These are phyloP conservation scores for Chrysanthemum makinoi DNA, from an alignment of 129 eudicot species.

Conservation along the genomic window DNA sequence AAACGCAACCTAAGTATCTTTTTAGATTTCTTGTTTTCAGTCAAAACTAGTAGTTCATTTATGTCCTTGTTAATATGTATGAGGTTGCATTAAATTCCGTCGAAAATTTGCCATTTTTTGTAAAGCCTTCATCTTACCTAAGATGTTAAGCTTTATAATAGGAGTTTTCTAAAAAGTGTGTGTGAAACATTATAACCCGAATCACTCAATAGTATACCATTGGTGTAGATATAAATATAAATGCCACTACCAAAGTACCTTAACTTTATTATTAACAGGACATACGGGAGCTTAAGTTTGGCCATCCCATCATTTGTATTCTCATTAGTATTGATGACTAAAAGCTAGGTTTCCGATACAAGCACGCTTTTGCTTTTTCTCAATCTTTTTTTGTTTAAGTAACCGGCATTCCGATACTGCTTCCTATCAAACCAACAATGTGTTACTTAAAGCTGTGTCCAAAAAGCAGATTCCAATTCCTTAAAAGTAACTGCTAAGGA, in stretches of 20 bases:
- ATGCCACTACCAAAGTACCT: too few relatives aligned
- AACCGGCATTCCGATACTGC: neutral
- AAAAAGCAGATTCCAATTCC: too few relatives aligned
- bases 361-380: neutral
- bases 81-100: too few relatives aligned
- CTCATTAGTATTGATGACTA: neutral
- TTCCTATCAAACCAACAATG: neutral
- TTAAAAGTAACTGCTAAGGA: neutral
- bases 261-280: neutral
- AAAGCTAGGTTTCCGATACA: neutral
- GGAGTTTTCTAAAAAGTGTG: too few relatives aligned
- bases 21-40: neutral
- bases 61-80: neutral
- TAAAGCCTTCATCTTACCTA: too few relatives aligned
- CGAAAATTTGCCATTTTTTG: too few relatives aligned
- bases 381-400: neutral
- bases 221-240: too few relatives aligned
- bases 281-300: neutral
- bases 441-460: too few relatives aligned
- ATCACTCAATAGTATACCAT: too few relatives aligned
- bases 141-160: too few relatives aligned
- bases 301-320: neutral
- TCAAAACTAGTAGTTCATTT: neutral
- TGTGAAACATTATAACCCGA: too few relatives aligned
- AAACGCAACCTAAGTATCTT: too few relatives aligned